These are phyloP conservation scores for Arachnomyces sp. DNA, from an alignment of 2,329 filamentous ascomycete species.

Conservation along the genomic window DNA sequence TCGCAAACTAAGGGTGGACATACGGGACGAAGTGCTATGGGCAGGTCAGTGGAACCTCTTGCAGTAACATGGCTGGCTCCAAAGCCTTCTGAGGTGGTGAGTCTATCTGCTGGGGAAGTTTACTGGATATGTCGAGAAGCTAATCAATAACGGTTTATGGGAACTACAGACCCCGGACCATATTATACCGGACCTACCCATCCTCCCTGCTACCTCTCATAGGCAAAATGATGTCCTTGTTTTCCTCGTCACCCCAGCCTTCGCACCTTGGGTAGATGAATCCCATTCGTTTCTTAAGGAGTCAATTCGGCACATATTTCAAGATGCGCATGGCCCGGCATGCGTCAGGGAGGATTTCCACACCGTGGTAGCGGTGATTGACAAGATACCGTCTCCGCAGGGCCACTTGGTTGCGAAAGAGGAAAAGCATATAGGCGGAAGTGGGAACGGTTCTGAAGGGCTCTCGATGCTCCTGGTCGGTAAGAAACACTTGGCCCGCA, in stretches of 20 bases:
- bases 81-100: slow-evolving; percentile 5
- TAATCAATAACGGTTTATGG: no score
- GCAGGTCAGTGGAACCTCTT: not conserved
- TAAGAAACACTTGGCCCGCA: slow-evolving; percentile 21
- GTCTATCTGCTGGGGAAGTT: not conserved
- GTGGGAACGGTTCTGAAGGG: slow-evolving; percentile 22
- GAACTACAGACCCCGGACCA: slow-evolving; percentile 21
- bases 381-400: slow-evolving; percentile 23
- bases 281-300: slow-evolving; percentile 22
- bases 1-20: no score
- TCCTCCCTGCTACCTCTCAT: slow-evolving; percentile 10
- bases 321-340: slow-evolving; percentile 8
- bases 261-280: slow-evolving; percentile 30
- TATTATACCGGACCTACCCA: slow-evolving; percentile 21
- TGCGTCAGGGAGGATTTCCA: slow-evolving; percentile 11
- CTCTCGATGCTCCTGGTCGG: slow-evolving; percentile 25
- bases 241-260: slow-evolving; percentile 29
- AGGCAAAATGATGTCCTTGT: slow-evolving; percentile 20
- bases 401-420: not conserved
- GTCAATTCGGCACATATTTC: slow-evolving; percentile 22
- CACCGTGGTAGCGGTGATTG: slow-evolving; percentile 29
- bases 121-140: no score
- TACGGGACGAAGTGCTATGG: no score
- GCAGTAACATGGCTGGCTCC: slow-evolving; percentile 7
- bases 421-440: not conserved